A percentile compares a stretch with the other conserved stretches of the same genome.
phyloP scores from a whole-genome alignment of 371 early-diverging fungal species.

The Rhizopus arrhizus region DNA sequence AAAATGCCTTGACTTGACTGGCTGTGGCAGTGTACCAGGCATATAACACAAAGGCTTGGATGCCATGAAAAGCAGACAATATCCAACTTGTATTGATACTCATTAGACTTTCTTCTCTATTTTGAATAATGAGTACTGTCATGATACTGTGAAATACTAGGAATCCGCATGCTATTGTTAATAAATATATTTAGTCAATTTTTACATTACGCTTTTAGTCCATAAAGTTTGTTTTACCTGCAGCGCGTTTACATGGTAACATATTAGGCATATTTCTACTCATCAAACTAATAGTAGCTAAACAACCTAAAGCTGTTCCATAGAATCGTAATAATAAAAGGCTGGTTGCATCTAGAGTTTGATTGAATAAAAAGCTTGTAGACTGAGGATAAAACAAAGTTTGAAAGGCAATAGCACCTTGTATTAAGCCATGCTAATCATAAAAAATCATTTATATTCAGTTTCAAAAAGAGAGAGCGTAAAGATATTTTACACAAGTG shows the following conservation, averaged over 20 bases:
- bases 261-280: constrained; percentile 42
- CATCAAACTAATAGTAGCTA: constrained; percentile 33
- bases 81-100: constrained; percentile 17
- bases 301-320: constrained; percentile 35
- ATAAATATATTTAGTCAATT: neutral
- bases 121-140: constrained; percentile 33
- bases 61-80: constrained; percentile 26
- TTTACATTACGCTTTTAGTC: neutral
- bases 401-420: constrained; percentile 27
- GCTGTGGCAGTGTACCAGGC: constrained; percentile 48
- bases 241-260: constrained; percentile 50
- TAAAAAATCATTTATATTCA: neutral
- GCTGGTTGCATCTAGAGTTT: constrained; percentile 20
- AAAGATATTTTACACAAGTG: constrained; percentile 18
- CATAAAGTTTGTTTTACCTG: constrained; percentile 27
- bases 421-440: constrained; percentile 37
- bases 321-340: constrained; percentile 31
- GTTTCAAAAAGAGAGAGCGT: neutral
- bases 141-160: constrained; percentile 40
- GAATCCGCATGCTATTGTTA: constrained; percentile 32
- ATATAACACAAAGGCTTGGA: constrained; percentile 33
- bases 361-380: constrained; percentile 13
- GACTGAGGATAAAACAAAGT: constrained; percentile 32
- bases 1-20: constrained; percentile 41
- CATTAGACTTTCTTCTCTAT: constrained; percentile 31